phyloP scores from a whole-genome alignment of 257 asterid genomes.

The Coffea eugenioides region DNA sequence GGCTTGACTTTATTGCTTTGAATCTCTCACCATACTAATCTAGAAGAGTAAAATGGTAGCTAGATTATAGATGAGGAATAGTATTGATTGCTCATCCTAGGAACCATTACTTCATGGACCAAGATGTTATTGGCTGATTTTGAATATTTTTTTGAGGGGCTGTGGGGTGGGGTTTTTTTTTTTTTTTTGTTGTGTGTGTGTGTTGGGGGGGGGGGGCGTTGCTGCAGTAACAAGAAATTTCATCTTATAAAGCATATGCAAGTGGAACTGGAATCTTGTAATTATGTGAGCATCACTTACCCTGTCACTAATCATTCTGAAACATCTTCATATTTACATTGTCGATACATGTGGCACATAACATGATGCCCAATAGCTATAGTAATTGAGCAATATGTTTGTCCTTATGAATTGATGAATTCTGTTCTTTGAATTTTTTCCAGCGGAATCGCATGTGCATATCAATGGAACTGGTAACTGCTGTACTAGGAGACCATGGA shows the following conservation, averaged over 20 bases:
- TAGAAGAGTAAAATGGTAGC: not conserved
- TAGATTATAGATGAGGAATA: not conserved
- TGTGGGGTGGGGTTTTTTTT: not conserved
- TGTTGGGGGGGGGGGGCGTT: not conserved
- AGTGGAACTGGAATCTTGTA: not conserved
- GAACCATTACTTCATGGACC: no score
- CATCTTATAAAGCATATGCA: not conserved
- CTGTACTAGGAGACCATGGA: conserved; percentile 97
- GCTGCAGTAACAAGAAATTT: not conserved
- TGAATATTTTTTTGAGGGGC: no score
- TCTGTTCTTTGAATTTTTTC: conserved; percentile 15
- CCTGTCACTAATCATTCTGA: not conserved
- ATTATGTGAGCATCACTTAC: not conserved
- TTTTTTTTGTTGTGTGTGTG: no score
- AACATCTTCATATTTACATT: not conserved
- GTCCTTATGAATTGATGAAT: not conserved
- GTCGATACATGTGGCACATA: not conserved
- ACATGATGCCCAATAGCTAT: not conserved
- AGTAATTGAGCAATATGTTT: not conserved
- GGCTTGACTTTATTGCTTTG: not conserved
- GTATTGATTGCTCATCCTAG: no score
- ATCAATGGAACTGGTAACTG: conserved; percentile 98
- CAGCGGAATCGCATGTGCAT: conserved; percentile 76
- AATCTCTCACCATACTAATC: not conserved
- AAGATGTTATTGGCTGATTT: no score